Conservation (phyloP, 306 rosid species). For the Parietaria judaica region DNA sequence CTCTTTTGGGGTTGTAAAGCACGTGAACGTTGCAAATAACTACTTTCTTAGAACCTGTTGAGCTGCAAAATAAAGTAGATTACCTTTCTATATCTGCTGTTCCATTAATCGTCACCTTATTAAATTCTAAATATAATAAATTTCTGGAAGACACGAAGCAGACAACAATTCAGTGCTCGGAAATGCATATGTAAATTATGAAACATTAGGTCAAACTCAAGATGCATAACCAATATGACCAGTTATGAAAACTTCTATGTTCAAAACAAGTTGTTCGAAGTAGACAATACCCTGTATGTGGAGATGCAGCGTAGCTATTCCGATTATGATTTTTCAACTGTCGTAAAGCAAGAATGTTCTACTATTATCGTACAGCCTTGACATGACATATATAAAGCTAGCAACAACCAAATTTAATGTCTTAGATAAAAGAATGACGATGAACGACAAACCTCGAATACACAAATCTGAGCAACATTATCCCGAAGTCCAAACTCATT, state of each 20-base stretch:
- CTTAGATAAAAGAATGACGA: slow-evolving; percentile 2
- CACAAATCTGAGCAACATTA: slow-evolving; percentile 89
- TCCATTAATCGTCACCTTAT: too few relatives aligned
- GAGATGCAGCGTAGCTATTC: slow-evolving; percentile 24
- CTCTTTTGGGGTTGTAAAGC: slow-evolving; percentile 83
- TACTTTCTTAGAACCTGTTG: slow-evolving; percentile 45
- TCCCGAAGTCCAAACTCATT: slow-evolving; percentile 87
- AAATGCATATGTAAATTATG: too few relatives aligned
- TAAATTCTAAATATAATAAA: too few relatives aligned
- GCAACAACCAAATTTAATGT: not conserved
- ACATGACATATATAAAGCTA: not conserved
- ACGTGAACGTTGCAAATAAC: slow-evolving; percentile 84
- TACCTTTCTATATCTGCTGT: slow-evolving; percentile 6
- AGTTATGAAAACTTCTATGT: slow-evolving; percentile 1
- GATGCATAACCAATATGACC: not conserved
- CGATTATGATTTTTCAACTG: slow-evolving; percentile 43
- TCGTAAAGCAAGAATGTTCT: slow-evolving; percentile 15
- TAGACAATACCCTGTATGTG: slow-evolving; percentile 42
- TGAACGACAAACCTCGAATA: slow-evolving; percentile 55
- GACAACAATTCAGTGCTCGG: too few relatives aligned
- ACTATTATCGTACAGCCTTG: not conserved
- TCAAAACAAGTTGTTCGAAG: not conserved
- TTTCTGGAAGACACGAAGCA: too few relatives aligned
- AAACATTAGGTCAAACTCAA: too few relatives aligned
- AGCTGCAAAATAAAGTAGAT: slow-evolving; percentile 39